phyloP scores from a whole-genome alignment of 495 filamentous ascomycete genomes.

The Margaritispora aquatica region DNA sequence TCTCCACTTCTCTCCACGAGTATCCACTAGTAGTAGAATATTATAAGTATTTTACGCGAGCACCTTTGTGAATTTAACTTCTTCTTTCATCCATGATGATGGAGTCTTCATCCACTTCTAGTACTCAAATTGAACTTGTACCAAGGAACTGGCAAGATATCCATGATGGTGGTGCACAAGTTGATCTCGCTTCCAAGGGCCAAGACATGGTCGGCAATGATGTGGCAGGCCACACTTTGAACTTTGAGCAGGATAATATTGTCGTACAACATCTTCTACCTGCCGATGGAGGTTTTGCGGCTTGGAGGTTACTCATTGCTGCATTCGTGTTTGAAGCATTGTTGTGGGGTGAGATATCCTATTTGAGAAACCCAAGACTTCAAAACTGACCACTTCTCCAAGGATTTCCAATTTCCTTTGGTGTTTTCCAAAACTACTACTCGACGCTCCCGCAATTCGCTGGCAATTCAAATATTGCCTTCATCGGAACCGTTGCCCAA shows the following conservation, averaged over 20 bases:
- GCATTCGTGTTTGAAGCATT: slow-evolving; percentile 27
- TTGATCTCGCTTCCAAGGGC: neutral
- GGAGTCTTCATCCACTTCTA: neutral
- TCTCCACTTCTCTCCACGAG: neutral
- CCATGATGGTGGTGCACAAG: neutral
- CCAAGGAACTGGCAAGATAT: neutral
- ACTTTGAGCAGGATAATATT: neutral
- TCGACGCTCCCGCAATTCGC: slow-evolving; percentile 27
- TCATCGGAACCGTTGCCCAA: slow-evolving; percentile 30
- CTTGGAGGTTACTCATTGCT: slow-evolving; percentile 22
- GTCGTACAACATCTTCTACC: slow-evolving; percentile 13
- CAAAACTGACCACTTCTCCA: neutral
- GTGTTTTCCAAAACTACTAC: slow-evolving; percentile 34
- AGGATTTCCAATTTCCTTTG: slow-evolving; percentile 33
- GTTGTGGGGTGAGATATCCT: slow-evolving; percentile 25
- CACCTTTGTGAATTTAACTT: too few species aligned
- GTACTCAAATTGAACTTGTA: neutral
- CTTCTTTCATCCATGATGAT: neutral
- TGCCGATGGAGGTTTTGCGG: slow-evolving; percentile 14
- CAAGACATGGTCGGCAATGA: neutral
- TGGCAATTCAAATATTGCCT: slow-evolving; percentile 24
- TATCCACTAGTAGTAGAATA: neutral
- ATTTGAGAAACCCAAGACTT: neutral
- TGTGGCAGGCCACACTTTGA: neutral
- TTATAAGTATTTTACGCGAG: too few species aligned